phyloP scores from a whole-genome alignment of 176 grass and related monocot species.

The Ananas comosus region DNA sequence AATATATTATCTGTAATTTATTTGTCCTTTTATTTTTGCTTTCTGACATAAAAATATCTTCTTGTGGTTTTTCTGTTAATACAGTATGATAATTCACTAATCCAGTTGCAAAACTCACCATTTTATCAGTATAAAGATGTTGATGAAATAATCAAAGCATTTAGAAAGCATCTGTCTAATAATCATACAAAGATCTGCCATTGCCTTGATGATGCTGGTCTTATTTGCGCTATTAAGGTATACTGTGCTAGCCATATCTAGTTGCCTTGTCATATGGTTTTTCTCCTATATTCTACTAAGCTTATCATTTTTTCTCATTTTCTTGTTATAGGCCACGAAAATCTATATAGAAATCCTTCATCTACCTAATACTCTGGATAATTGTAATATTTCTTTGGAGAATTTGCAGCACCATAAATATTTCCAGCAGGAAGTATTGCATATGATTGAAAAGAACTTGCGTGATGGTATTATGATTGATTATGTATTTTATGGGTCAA shows the following conservation, averaged over 20 bases:
- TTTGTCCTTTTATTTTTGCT: neutral
- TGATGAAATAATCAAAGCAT: constrained; percentile 51
- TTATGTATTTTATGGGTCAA: too few species aligned
- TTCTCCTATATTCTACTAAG: constrained; percentile 4
- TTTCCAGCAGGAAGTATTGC: constrained; percentile 47
- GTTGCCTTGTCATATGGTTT: constrained; percentile 8
- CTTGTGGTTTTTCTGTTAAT: constrained; percentile 2
- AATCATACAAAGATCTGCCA: constrained; percentile 59
- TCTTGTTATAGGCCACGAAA: constrained; percentile 51
- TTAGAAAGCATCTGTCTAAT: constrained; percentile 33
- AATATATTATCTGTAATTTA: neutral
- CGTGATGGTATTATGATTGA: too few species aligned
- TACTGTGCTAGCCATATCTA: constrained; percentile 14
- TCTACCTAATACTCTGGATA: constrained; percentile 25
- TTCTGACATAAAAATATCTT: neutral
- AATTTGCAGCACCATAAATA: constrained; percentile 36
- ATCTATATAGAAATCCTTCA: constrained; percentile 47
- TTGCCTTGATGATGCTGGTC: constrained; percentile 66
- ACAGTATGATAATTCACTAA: constrained; percentile 58
- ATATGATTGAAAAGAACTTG: constrained; percentile 31
- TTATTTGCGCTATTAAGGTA: constrained; percentile 81
- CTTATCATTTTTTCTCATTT: constrained; percentile 11
- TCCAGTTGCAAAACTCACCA: constrained; percentile 36
- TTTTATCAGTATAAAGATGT: constrained; percentile 43
- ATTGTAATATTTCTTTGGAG: constrained; percentile 14